Percentiles rank a stretch among this genome's conserved stretches.
phyloP scores from a whole-genome alignment of 2,329 filamentous ascomycete species.

The Lomentospora prolificans region DNA sequence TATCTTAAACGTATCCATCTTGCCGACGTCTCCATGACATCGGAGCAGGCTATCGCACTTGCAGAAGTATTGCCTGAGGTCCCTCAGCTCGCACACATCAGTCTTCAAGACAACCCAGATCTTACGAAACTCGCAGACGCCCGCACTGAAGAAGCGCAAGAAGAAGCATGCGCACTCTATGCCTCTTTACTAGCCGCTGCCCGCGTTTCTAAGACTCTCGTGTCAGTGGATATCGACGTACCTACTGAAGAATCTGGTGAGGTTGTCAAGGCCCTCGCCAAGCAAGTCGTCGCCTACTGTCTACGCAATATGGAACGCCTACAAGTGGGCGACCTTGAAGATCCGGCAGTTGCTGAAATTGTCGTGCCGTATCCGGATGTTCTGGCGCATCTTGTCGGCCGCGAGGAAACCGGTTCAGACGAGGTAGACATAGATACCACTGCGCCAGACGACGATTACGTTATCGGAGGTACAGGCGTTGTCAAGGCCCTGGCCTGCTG shows the following conservation, averaged over 20 bases:
- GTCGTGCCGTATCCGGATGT: constrained; percentile 57
- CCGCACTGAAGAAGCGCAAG: constrained; percentile 68
- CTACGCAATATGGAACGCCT: constrained; percentile 80
- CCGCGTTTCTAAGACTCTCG: constrained; percentile 69
- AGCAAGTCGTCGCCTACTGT: constrained; percentile 91
- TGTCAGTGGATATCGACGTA: constrained; percentile 87
- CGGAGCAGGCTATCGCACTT: constrained; percentile 83
- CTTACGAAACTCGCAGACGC: constrained; percentile 63
- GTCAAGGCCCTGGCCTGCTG: constrained; percentile 91
- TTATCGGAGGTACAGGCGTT: constrained; percentile 89
- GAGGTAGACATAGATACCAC: constrained; percentile 55
- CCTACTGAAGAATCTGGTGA: constrained; percentile 75
- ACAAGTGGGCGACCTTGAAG: constrained; percentile 47
- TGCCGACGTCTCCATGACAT: constrained; percentile 69
- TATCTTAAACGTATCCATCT: constrained; percentile 78
- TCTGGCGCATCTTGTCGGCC: constrained; percentile 75
- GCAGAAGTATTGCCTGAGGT: constrained; percentile 86
- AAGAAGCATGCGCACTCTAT: constrained; percentile 90
- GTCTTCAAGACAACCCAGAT: constrained; percentile 70
- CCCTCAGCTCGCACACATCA: constrained; percentile 72
- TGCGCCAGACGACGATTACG: constrained; percentile 83
- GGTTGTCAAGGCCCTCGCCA: constrained; percentile 82
- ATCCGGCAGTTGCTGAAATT: constrained; percentile 20
- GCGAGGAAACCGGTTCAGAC: constrained; percentile 40
- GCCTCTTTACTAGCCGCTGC: constrained; percentile 84